A percentile compares a stretch with the other conserved stretches of the same genome.
phyloP scores from a whole-genome alignment of 176 grass and related monocot species.

The Aegilops umbellulata region DNA sequence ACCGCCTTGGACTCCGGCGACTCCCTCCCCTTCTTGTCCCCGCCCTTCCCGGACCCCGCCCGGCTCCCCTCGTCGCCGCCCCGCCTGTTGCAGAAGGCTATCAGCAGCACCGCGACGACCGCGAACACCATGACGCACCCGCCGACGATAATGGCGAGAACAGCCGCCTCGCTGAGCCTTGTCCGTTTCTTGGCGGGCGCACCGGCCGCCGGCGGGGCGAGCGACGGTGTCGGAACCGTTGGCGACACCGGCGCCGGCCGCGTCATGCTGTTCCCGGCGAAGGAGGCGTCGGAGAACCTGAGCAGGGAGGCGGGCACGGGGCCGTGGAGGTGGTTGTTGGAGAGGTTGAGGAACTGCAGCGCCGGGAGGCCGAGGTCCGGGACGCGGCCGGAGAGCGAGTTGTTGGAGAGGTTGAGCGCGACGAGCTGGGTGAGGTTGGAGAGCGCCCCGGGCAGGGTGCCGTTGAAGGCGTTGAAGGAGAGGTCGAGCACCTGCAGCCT shows the following conservation, averaged over 20 bases:
- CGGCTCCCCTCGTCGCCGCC: background rate
- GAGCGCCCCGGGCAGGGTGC: conserved; percentile 35
- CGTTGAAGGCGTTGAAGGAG: conserved; percentile 77
- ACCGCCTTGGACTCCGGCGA: conserved; percentile 82
- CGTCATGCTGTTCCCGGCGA: conserved; percentile 51
- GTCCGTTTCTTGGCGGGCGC: background rate
- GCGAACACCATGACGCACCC: conserved; percentile 45
- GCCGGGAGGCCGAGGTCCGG: conserved; percentile 62
- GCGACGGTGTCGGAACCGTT: background rate
- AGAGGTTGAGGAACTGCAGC: conserved; percentile 72
- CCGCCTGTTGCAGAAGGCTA: conserved; percentile 57
- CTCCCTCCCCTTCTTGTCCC: conserved; percentile 42
- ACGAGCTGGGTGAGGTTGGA: conserved; percentile 55
- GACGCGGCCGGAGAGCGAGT: conserved; percentile 71
- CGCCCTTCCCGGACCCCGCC: conserved; percentile 15
- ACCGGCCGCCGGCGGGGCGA: background rate
- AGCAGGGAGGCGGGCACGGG: conserved; percentile 47
- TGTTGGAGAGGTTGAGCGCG: conserved; percentile 86
- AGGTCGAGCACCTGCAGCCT: conserved; percentile 69
- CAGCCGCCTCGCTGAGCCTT: conserved; percentile 49
- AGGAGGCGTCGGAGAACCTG: conserved; percentile 45
- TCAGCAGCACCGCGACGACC: conserved; percentile 39
- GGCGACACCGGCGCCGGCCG: background rate
- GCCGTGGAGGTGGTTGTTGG: conserved; percentile 73
- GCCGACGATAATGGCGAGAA: conserved; percentile 75